These are phyloP conservation scores for Hanseniaspora meyeri DNA, from an alignment of 805 yeast genomes.

Conservation along the genomic window DNA sequence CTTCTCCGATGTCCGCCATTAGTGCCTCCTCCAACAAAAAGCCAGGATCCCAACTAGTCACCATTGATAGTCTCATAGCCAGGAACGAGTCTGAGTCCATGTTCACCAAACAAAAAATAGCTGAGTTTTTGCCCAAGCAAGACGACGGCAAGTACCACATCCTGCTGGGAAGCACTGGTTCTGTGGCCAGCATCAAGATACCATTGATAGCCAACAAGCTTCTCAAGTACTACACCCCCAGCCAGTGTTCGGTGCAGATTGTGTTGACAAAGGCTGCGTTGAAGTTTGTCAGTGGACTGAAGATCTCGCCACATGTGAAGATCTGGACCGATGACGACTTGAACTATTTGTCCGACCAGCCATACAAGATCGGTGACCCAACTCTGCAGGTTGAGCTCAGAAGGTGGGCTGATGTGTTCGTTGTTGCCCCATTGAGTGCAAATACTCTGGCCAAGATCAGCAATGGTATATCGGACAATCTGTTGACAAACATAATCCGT, in stretches of 20 bases:
- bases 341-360: conserved; percentile 38
- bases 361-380: conserved; percentile 49
- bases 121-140: conserved; percentile 54
- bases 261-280: conserved; percentile 69
- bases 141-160: conserved; percentile 83
- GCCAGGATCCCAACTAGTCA: neutral
- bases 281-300: conserved; percentile 51
- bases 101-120: conserved; percentile 55
- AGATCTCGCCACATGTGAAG: conserved; percentile 61
- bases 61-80: conserved; percentile 1
- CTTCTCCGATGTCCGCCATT: neutral
- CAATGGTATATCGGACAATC: conserved; percentile 65
- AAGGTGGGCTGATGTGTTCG: conserved; percentile 72
- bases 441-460: conserved; percentile 66
- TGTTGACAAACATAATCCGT: conserved; percentile 59
- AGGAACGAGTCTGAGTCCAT: conserved; percentile 38
- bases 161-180: conserved; percentile 85
- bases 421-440: conserved; percentile 69
- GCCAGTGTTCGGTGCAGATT: conserved; percentile 67
- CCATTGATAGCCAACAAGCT: conserved; percentile 80
- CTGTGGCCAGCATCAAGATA: conserved; percentile 90
- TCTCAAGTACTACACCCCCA: conserved; percentile 62
- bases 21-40: neutral
- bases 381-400: conserved; percentile 66
- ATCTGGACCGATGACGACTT: conserved; percentile 80